phyloP scores from a whole-genome alignment of 1,284 basidiomycete genomes.

The Phellopilus nigrolimitatus region DNA sequence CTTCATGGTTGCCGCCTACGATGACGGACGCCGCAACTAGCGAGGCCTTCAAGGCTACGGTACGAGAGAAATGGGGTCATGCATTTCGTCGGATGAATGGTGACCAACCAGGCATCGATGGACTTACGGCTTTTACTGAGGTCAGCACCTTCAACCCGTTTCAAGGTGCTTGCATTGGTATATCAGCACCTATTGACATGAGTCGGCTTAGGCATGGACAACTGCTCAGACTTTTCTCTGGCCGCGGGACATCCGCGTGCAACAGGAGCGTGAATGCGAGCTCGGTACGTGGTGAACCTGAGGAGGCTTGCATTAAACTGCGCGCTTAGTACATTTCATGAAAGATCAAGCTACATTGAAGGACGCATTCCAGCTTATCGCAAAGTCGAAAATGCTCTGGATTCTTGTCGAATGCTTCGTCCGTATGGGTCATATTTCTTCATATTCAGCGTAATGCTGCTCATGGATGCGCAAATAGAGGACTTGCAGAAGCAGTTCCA shows the following conservation, averaged over 20 bases:
- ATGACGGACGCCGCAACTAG: neutral
- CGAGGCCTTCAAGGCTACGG: slow-evolving; percentile 12
- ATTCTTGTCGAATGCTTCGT: slow-evolving; percentile 18
- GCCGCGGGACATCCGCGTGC: slow-evolving; percentile 48
- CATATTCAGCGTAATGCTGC: neutral
- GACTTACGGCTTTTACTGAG: slow-evolving; percentile 60
- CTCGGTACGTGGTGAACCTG: slow-evolving; percentile 31
- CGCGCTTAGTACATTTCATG: neutral
- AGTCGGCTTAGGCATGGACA: slow-evolving; percentile 53
- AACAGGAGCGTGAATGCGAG: slow-evolving; percentile 29
- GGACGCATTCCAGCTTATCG: slow-evolving; percentile 16
- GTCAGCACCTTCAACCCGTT: slow-evolving; percentile 32
- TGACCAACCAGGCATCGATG: slow-evolving; percentile 56
- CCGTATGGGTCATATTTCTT: slow-evolving; percentile 3
- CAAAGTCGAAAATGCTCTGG: slow-evolving; percentile 19
- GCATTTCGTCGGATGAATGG: slow-evolving; percentile 62
- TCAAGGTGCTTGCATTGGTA: neutral
- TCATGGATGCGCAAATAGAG: slow-evolving; percentile 36
- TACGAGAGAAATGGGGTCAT: slow-evolving; percentile 48
- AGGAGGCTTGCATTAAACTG: neutral
- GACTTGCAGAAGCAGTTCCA: slow-evolving; percentile 55
- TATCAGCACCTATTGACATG: neutral
- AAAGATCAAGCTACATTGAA: slow-evolving; percentile 11
- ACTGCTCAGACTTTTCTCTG: slow-evolving; percentile 51
- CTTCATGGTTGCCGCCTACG: neutral